Evolutionary conservation across 2,329 filamentous ascomycete genomes (phyloP), one percentile per base, ranked within the genome.

Genomic region (Ophiocordyceps polyrhachis-furcata): DNA sequence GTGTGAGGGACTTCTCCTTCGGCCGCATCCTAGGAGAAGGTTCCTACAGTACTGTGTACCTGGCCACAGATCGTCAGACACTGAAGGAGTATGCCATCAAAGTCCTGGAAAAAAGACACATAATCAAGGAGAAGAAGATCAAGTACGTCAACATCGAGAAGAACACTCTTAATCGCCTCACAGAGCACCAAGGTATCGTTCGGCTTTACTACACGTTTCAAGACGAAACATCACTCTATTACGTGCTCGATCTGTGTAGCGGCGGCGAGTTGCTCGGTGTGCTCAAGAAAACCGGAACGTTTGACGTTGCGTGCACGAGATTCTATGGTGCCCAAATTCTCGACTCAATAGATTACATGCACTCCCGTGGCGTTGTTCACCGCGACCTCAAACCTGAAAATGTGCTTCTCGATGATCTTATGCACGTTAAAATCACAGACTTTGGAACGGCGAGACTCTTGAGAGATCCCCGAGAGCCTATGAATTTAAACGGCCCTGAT

Each of bases 61-160:
- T 91, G 44, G 91, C 88, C 35, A 94, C 87, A 4, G 91, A 98
- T 62, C 79, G 89, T 49, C 86, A 94, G 61, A 94, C 86, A 1
- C 67, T 93, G 47, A 93, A 93, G 56, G 89, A 98, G 61, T 96
- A 96, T 58, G 91, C 91, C 23, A 88, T 98, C 65, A 98, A 98
- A 62, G 89, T 98, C 15, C 74, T 98, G 42, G 91, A 98, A 64
- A 98, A 98, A 66, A 78, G 87, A 55, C 91, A 98, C 62, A 98
- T 98, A 57, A 98, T 98, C 70, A 98, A 96, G 64, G 91, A 98
- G 66, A 96, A 94, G 64, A 98, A 98, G 71, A 93, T 98, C 57
- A 98, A 98, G 70, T 98, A 98, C 58, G 91, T 98, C 63, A 98
- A 96, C 63, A 98, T 98, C 55, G 91, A 98, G 63, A 95, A 95